phyloP scores from a whole-genome alignment of 495 filamentous ascomycete genomes.

The Trichoderma gamsii region DNA sequence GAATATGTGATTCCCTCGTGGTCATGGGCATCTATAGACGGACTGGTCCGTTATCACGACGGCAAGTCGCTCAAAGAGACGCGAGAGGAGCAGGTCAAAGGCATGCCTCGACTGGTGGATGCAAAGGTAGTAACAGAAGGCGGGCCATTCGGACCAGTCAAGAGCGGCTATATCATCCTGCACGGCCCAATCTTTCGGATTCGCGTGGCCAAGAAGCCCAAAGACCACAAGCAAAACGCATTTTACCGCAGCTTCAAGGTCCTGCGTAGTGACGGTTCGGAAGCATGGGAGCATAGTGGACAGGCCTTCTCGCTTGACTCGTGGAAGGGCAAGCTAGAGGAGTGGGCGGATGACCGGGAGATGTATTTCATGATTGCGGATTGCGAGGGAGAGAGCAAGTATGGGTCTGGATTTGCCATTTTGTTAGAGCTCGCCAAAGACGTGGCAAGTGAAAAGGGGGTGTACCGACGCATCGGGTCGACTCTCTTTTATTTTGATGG shows the following conservation, averaged over 20 bases:
- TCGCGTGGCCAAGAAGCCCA: neutral
- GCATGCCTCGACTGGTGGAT: constrained; percentile 13
- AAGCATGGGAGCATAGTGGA: neutral
- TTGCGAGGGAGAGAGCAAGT: neutral
- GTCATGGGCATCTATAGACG: constrained; percentile 14
- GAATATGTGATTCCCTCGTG: constrained; percentile 1
- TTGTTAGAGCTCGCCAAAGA: neutral
- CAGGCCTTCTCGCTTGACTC: neutral
- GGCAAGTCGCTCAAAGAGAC: neutral
- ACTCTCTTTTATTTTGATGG: constrained; percentile 1
- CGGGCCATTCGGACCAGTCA: neutral
- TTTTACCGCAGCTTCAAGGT: neutral
- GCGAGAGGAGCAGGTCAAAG: neutral
- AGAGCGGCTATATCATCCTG: neutral
- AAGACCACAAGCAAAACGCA: neutral
- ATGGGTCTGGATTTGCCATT: neutral
- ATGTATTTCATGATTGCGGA: constrained; percentile 10
- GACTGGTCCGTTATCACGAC: constrained; percentile 8
- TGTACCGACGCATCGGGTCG: constrained; percentile 6
- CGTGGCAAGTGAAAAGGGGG: neutral
- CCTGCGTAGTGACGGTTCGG: neutral
- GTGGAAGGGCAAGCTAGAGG: neutral
- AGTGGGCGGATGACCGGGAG: neutral
- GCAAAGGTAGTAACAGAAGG: neutral
- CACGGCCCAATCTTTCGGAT: neutral